Evolutionary conservation across 805 yeast species (phyloP), one percentile per base, ranked within the genome.

Genomic region (Pichia exigua): DNA sequence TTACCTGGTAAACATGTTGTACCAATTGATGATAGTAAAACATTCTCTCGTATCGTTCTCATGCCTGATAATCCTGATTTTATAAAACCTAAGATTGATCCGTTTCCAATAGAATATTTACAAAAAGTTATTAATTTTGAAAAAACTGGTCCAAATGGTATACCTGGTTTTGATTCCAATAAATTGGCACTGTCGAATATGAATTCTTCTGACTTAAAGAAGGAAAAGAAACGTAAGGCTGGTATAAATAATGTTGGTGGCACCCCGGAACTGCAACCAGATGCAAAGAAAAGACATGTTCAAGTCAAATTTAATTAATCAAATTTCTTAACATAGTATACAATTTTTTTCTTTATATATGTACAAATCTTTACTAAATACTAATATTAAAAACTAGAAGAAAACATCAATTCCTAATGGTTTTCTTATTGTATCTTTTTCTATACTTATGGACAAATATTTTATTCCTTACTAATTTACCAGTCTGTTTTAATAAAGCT

Each of bases 391-490:
- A 15, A 13, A 22, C 18, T 9, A 22, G 22, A 22, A 15, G 13
- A 30, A 7, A 30, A n/a, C 18, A 10, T 41, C 21, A 13, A 10
- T 15, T 41, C n/a, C 17, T 35, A 3, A 17, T 30, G 30, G 5
- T 40, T 42, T n/a, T 40, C 28, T 47, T 48, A 38, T 50, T 50
- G 10, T 53, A 15, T 21, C 59, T 45, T 49, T 52, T 54, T 24
- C 53, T 53, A 42, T 50, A 49, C 45, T 47, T 55, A 43, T 57
- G 51, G 15, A 58, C 50, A 44, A 54, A 57, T 21, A 91, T 67
- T 65, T 87, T 89, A 63, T 88, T 88, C n/a, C 85, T 82, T 38
- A 91, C 63, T 47, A 92, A 78, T 52, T 83, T 81, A 3, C 96
- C 97, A 0, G 91, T 76, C 59, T 85, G 89, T 45, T 72, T 73